These are phyloP conservation scores for Salix viminalis DNA, from an alignment of 345 rosid genomes.

Conservation along the genomic window DNA sequence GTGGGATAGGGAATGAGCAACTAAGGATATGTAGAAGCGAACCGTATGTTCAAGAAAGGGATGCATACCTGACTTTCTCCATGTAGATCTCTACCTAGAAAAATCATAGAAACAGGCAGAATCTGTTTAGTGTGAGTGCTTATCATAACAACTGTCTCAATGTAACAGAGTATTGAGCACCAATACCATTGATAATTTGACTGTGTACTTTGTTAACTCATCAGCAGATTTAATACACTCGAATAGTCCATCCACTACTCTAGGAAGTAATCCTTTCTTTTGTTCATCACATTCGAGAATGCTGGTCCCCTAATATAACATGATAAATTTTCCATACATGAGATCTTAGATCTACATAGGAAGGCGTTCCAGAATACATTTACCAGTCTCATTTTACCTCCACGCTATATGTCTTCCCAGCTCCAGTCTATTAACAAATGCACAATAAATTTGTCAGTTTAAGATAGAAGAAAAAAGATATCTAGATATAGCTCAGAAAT, in stretches of 20 bases:
- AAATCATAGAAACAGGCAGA: conserved; percentile 8
- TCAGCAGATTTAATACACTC: conserved; percentile 40
- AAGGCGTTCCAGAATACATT: background rate
- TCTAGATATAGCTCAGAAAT: background rate
- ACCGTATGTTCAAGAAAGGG: background rate
- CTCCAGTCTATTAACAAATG: conserved; percentile 68
- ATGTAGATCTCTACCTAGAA: conserved; percentile 85
- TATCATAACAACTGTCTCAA: background rate
- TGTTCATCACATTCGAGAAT: conserved; percentile 48
- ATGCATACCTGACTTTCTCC: conserved; percentile 80
- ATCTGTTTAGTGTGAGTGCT: background rate
- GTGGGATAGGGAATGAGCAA: background rate
- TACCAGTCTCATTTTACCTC: conserved; percentile 43
- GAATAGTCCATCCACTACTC: conserved; percentile 69
- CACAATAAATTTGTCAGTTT: background rate
- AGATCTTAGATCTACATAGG: background rate
- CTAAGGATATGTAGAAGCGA: background rate
- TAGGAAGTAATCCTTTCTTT: conserved; percentile 69
- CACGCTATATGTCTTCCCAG: conserved; percentile 86
- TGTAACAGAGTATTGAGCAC: background rate
- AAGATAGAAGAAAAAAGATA: background rate
- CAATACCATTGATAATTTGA: conserved; percentile 81
- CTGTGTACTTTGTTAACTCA: conserved; percentile 36
- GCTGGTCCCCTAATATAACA: conserved; percentile 53
- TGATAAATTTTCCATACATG: conserved; percentile 4